Evolutionary conservation across 1,284 basidiomycete species (phyloP).

Genomic region (Irpex sp.): DNA sequence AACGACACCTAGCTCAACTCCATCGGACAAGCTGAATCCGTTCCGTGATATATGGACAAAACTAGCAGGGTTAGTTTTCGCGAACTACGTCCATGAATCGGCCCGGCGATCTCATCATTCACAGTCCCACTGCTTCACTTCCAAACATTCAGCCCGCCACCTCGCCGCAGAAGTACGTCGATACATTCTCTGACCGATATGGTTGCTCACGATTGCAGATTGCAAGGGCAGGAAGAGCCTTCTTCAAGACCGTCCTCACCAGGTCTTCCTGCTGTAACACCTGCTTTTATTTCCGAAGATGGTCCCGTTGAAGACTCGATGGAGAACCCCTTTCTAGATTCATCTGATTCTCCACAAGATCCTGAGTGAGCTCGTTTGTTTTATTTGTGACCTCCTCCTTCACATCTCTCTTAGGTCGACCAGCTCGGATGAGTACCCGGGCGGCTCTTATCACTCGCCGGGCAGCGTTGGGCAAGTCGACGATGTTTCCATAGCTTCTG

Average conservation of each 20-base stretch:
- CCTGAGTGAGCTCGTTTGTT: not conserved
- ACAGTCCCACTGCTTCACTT: not conserved
- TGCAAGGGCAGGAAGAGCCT: not conserved
- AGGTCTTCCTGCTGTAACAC: not conserved
- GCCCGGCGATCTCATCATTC: not conserved
- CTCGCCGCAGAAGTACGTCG: not conserved
- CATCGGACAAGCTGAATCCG: not conserved
- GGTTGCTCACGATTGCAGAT: not conserved
- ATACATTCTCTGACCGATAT: not conserved
- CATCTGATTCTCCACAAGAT: not conserved
- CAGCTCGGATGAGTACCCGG: not conserved
- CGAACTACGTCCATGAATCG: not conserved
- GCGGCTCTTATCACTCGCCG: not conserved
- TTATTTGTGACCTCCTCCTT: not conserved
- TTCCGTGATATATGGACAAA: conserved; percentile 16
- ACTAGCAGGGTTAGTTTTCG: conserved; percentile 14
- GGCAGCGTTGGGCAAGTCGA: not conserved
- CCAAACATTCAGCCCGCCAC: not conserved
- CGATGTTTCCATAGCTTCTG: not conserved
- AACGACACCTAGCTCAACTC: not conserved
- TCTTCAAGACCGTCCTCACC: not conserved
- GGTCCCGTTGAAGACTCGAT: conserved; percentile 7
- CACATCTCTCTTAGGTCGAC: not conserved
- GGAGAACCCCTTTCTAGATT: conserved; percentile 10
- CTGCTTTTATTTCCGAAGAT: not conserved